Base-by-base conservation (phyloP, 768 basidiomycete genomes). In the Pulveroboletus sp. region DNA sequence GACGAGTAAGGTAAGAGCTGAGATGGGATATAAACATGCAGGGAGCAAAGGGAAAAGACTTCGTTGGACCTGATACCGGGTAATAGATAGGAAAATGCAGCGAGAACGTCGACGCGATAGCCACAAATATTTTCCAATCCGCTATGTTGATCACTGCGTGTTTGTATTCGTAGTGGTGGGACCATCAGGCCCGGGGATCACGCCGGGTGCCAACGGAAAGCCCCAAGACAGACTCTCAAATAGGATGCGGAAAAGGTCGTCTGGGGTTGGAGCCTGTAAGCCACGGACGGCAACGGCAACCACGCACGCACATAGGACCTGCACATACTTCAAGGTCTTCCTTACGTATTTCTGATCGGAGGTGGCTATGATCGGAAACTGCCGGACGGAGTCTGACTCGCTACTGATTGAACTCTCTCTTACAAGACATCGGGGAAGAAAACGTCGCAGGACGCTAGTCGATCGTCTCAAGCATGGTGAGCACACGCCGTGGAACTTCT, bases 51-150 rank as follows among this genome's bases (percentile, higher is more conserved):
- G 4, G 29, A 22, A 38, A 22, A 9, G 24, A 30, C 11, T 9
- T 24, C 40, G 32, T 62, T 81, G 47, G 56, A 89, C 88, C 89
- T 45, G 85, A 82, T 19, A 89, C 61, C 1, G 85, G 89, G 7
- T 0, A 86, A 65, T 0, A 87, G 30, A 63, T 89, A 89, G 5
- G 81, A 76, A 42, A 74, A 71, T 6, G 83, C 82, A 14, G 85
- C 80, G 47, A 85, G 68, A 20, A 85, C 43, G 63, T 90, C 85
- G 12, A 89, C 79, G 54, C 86, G 76, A 72, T 79, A 71, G 12
- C 81, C 80, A 57, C 79, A 78, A 23, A 81, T 71, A 13, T 85
- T 87, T 72, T 85, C 83, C 87, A 86, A 89, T 52, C 75, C 76
- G 55, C 80, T 85, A 26, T 67, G 70, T 32, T 69, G 67, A 12